Evolutionary conservation across 768 basidiomycete genomes (phyloP), one percentile per base, ranked within the genome.

Genomic region (Ephemerocybe angulata): DNA sequence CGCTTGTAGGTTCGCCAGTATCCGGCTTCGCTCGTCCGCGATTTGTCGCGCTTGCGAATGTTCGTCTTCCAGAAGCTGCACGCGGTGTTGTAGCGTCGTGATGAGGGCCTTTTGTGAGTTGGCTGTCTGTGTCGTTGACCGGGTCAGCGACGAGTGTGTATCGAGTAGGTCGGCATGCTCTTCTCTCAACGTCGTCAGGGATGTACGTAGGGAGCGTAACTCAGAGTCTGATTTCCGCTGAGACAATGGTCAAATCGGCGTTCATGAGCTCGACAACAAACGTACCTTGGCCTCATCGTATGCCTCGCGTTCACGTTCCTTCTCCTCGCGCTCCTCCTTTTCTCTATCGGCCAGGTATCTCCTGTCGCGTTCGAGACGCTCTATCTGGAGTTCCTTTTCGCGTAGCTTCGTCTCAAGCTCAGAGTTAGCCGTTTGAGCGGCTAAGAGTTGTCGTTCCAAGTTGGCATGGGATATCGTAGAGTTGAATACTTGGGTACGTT

Each of bases 321-420:
- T 87, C 67, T 85, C 86, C 55, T 84, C 82, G 22, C 81, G 72
- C 57, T 90, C 87, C 33, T 84, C 81, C 47, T 78, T 73, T 65
- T 90, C 89, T 3, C 85, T 68, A 58, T 90, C 87, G 0, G 84
- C 72, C 48, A 90, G 76, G 73, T 77, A 89, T 17, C 86, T 72
- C 33, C 88, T 72, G 63, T 92, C 90, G 17, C 79, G 72, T 62
- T 90, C 87, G 10, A 93, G 74, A 41, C 82, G 71, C 40, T 88
- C 87, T 25, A 91, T 77, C 22, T 71, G 65, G 1, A 76, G 59
- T 2, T 88, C 85, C 63, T 80, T 82, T 67, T 90, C 85, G 29
- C 84, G 75, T 3, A 90, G 70, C 64, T 84, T 85, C 12, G 78
- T 76, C 65, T 90, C 87, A 33, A 89, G 70, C 33, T 89, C 86